phyloP scores from a whole-genome alignment of 1,284 basidiomycete species.

The Puccinia coronata region DNA sequence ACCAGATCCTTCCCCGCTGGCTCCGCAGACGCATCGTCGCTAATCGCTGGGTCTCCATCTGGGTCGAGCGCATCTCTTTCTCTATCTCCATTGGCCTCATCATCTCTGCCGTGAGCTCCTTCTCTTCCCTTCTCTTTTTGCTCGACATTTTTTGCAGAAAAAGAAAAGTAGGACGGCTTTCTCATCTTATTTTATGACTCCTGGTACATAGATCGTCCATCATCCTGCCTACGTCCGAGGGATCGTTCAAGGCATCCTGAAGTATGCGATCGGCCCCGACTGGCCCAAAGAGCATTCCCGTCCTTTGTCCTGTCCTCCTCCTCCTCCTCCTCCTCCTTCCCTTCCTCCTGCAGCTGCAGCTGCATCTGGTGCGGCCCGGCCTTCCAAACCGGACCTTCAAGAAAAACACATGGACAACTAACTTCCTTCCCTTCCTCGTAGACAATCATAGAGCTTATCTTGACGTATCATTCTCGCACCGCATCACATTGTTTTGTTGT shows the following conservation, averaged over 20 bases:
- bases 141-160: not conserved
- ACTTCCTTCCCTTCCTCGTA: no score
- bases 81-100: slow-evolving; percentile 51
- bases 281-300: slow-evolving; percentile 15
- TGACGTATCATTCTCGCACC: no score
- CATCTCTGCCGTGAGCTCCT: slow-evolving; percentile 30
- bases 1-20: slow-evolving; percentile 51
- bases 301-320: not conserved
- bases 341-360: no score
- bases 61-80: slow-evolving; percentile 52
- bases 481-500: no score
- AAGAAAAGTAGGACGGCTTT: no score
- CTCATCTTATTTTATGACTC: no score
- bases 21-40: slow-evolving; percentile 38
- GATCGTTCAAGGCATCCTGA: slow-evolving; percentile 51
- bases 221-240: slow-evolving; percentile 52
- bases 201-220: slow-evolving; percentile 50
- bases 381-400: no score
- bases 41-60: slow-evolving; percentile 46
- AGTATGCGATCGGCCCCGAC: slow-evolving; percentile 49
- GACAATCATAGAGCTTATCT: no score
- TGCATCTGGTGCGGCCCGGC: not conserved
- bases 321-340: not conserved
- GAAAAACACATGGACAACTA: no score
- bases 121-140: not conserved